Conservation (phyloP, 1,284 basidiomycete species). For the Ustilago tritici region DNA sequence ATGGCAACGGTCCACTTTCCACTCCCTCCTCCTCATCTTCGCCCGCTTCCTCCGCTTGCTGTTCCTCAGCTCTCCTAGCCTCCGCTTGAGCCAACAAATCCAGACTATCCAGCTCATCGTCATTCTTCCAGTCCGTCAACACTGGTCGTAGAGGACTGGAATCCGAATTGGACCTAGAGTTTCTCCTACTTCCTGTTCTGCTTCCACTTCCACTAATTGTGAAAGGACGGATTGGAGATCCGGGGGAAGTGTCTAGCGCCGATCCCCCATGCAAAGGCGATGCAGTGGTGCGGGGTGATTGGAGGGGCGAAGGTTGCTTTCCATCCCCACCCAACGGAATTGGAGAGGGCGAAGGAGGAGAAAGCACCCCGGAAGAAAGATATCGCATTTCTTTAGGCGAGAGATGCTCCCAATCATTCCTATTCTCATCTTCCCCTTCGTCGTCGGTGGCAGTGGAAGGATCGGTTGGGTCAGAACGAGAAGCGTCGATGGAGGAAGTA, state of each 20-base stretch:
- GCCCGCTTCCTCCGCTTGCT: constrained; percentile 32
- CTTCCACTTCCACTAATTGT: constrained; percentile 23
- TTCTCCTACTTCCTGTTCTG: constrained; percentile 39
- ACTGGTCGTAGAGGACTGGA: constrained; percentile 58
- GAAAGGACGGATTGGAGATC: constrained; percentile 35
- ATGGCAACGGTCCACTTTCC: constrained; percentile 23
- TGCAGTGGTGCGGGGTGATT: constrained; percentile 15
- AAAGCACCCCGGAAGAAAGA: constrained; percentile 46
- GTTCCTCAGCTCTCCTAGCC: constrained; percentile 43
- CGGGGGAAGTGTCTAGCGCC: constrained; percentile 35
- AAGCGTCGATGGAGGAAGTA: constrained; percentile 20
- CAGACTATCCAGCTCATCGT: constrained; percentile 48
- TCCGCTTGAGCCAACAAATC: constrained; percentile 41
- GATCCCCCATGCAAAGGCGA: constrained; percentile 17
- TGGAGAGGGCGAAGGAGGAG: constrained; percentile 42
- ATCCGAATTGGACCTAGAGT: constrained; percentile 45
- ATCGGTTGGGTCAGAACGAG: constrained; percentile 3
- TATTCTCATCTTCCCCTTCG: constrained; percentile 52
- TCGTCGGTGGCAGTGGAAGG: constrained; percentile 17
- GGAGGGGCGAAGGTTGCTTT: constrained; percentile 36
- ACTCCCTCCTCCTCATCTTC: constrained; percentile 25
- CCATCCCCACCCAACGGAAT: constrained; percentile 30
- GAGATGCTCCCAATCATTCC: constrained; percentile 66
- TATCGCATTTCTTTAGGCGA: constrained; percentile 66
- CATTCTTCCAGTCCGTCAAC: constrained; percentile 59